A percentile compares a stretch with the other conserved stretches of the same genome.
phyloP scores from a whole-genome alignment of 2,329 filamentous ascomycete genomes.

The Endoconidiophora polonica region DNA sequence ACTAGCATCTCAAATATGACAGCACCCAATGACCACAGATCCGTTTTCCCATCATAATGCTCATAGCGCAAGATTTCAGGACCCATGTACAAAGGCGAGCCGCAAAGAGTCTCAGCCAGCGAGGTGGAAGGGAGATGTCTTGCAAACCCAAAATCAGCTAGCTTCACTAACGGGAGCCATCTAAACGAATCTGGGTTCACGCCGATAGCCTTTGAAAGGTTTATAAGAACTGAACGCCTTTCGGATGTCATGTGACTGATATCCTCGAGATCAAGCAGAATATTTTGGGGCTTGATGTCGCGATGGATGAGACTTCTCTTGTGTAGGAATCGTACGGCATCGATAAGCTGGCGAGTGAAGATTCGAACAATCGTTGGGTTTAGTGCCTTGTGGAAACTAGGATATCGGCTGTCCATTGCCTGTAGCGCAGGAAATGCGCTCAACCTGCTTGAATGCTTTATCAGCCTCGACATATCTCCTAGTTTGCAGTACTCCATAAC shows the following conservation, averaged over 20 bases:
- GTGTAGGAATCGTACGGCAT: slow-evolving; percentile 77
- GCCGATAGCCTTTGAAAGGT: slow-evolving; percentile 29
- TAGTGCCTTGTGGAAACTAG: slow-evolving; percentile 68
- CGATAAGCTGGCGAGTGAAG: slow-evolving; percentile 87
- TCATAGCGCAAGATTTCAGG: slow-evolving; percentile 95
- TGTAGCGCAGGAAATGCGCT: slow-evolving; percentile 63
- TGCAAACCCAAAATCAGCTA: slow-evolving; percentile 98
- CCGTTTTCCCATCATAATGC: slow-evolving; percentile 91
- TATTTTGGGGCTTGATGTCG: slow-evolving; percentile 93
- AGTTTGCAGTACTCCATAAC: slow-evolving; percentile 98
- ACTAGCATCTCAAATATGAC: slow-evolving; percentile 92
- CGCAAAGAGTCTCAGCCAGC: slow-evolving; percentile 87
- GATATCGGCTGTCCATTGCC: slow-evolving; percentile 88
- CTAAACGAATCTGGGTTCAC: slow-evolving; percentile 38
- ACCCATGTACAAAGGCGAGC: slow-evolving; percentile 95
- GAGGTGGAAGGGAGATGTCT: slow-evolving; percentile 79
- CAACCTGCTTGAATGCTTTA: slow-evolving; percentile 79
- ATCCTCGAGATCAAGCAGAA: slow-evolving; percentile 41
- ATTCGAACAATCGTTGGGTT: slow-evolving; percentile 94
- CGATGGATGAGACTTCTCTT: slow-evolving; percentile 81
- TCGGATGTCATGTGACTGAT: slow-evolving; percentile 55
- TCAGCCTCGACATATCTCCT: slow-evolving; percentile 85
- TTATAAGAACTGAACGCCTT: slow-evolving; percentile 38
- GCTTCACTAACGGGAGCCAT: slow-evolving; percentile 76
- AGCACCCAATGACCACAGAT: slow-evolving; percentile 94